Conservation (phyloP, 2,329 filamentous ascomycete species). For the Aspergillus ustus region DNA sequence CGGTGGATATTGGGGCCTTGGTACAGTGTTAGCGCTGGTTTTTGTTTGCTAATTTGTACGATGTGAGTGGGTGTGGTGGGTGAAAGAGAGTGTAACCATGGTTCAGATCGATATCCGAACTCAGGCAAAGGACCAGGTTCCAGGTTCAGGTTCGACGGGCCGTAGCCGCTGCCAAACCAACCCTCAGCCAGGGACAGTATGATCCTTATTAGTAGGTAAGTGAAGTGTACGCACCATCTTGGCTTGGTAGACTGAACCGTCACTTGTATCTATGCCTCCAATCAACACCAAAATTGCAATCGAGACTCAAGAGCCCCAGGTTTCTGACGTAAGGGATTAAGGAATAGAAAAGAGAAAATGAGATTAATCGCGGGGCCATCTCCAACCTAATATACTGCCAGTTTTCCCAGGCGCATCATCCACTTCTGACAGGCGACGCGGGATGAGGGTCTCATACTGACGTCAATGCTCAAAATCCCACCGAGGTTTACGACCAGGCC, state of each 20-base stretch:
- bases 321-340: not conserved
- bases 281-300: not conserved
- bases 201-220: not conserved
- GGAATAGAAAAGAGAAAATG: not conserved
- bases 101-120: not conserved
- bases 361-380: not conserved
- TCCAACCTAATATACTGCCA: not conserved
- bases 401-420: not conserved
- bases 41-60: not conserved
- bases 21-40: not conserved
- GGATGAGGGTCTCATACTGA: slow-evolving; percentile 14
- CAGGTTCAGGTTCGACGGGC: not conserved
- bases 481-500: not conserved
- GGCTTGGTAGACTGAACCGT: not conserved
- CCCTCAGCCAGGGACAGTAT: not conserved
- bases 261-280: not conserved
- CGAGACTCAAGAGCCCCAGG: not conserved
- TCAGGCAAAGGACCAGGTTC: not conserved
- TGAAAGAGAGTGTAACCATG: not conserved
- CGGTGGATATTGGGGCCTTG: slow-evolving; percentile 14
- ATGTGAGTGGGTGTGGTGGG: not conserved
- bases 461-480: slow-evolving; percentile 12
- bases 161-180: not conserved
- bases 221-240: not conserved
- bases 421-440: not conserved